Evolutionary conservation across 164 flowering plant genomes (phyloP).

Genomic region (Nymphaea thermarum): DNA sequence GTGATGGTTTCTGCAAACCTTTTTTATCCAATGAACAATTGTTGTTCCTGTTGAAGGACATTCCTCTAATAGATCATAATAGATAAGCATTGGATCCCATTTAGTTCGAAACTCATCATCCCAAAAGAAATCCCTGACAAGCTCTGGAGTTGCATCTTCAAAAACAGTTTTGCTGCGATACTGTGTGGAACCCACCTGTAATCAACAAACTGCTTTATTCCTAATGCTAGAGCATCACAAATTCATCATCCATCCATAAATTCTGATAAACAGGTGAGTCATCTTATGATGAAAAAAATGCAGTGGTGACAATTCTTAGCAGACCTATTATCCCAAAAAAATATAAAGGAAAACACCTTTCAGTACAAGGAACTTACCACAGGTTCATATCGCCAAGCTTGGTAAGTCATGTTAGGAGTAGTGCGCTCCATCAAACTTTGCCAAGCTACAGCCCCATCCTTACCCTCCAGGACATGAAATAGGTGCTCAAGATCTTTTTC

Average conservation of each 20-base stretch:
- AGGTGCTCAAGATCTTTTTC: constrained; percentile 80
- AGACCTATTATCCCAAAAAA: not conserved
- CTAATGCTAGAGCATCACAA: not conserved
- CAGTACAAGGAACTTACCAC: constrained; percentile 32
- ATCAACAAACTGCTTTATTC: constrained; percentile 1
- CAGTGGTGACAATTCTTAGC: not conserved
- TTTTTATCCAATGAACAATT: constrained; percentile 88
- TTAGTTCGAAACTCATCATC: constrained; percentile 92
- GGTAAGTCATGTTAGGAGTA: constrained; percentile 68
- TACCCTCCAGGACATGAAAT: constrained; percentile 51
- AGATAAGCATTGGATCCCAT: constrained; percentile 90
- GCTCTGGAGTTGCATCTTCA: constrained; percentile 87
- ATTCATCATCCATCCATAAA: not conserved
- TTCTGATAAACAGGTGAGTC: not conserved
- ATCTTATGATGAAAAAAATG: not conserved
- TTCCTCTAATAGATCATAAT: constrained; percentile 62
- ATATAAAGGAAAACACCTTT: not conserved
- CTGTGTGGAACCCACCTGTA: constrained; percentile 59
- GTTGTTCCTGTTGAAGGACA: constrained; percentile 56
- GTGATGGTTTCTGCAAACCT: constrained; percentile 36
- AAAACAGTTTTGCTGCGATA: constrained; percentile 78
- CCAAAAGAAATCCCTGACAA: constrained; percentile 98
- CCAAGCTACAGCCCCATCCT: constrained; percentile 55
- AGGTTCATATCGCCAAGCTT: constrained; percentile 94
- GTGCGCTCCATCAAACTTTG: constrained; percentile 83